Percentiles rank a stretch among this genome's conserved stretches.
phyloP scores from a whole-genome alignment of 768 basidiomycete genomes.

The Tricholoma flavovirens region DNA sequence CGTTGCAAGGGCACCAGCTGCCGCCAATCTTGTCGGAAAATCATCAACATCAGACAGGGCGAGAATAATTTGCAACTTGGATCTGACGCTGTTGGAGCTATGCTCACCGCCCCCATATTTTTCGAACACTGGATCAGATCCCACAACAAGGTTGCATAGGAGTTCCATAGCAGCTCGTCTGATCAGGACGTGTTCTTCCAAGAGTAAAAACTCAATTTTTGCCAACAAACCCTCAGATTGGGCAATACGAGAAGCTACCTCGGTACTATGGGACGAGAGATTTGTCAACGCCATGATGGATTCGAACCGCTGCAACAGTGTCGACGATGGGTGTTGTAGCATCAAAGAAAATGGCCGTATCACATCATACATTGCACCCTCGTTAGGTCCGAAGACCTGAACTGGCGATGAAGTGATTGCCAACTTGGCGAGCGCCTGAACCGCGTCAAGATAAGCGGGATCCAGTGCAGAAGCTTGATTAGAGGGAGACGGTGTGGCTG shows the following conservation, averaged over 20 bases:
- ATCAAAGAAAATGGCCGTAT: slow-evolving; percentile 75
- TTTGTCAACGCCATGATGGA: slow-evolving; percentile 96
- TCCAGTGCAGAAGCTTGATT: slow-evolving; percentile 29
- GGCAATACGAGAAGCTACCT: slow-evolving; percentile 63
- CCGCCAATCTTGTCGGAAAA: slow-evolving; percentile 78
- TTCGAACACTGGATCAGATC: slow-evolving; percentile 70
- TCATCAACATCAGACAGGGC: slow-evolving; percentile 88
- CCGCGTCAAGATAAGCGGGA: slow-evolving; percentile 47
- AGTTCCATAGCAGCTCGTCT: slow-evolving; percentile 88
- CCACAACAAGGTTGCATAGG: slow-evolving; percentile 83
- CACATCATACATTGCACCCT: slow-evolving; percentile 72
- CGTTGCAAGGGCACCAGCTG: slow-evolving; percentile 83
- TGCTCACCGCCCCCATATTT: slow-evolving; percentile 56
- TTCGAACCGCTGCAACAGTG: slow-evolving; percentile 83
- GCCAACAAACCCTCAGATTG: slow-evolving; percentile 52
- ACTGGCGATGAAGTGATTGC: slow-evolving; percentile 88
- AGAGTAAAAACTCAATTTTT: slow-evolving; percentile 65
- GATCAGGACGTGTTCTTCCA: slow-evolving; percentile 79
- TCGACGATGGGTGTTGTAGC: slow-evolving; percentile 62
- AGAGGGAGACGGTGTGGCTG: slow-evolving; percentile 24
- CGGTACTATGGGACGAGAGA: slow-evolving; percentile 70
- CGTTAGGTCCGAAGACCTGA: slow-evolving; percentile 85
- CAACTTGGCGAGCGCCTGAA: slow-evolving; percentile 90
- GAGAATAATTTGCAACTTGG: slow-evolving; percentile 75
- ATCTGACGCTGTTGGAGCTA: slow-evolving; percentile 32